phyloP scores from a whole-genome alignment of 768 basidiomycete genomes.

The Coprinopsis strossmayeri region DNA sequence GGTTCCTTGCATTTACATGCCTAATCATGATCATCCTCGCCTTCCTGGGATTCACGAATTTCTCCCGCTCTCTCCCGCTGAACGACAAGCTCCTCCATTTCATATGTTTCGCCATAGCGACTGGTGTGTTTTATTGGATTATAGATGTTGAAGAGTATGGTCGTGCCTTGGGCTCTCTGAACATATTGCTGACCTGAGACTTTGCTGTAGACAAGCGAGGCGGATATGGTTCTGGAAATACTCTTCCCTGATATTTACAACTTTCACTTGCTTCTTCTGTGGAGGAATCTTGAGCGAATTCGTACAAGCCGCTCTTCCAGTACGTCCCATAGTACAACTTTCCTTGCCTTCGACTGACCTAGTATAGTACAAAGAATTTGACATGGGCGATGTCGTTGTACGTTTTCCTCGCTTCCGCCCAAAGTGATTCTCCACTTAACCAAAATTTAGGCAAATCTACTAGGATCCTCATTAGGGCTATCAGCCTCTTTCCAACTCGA shows the following conservation, averaged over 20 bases:
- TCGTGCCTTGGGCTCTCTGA: too few species aligned
- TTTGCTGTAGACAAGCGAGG: constrained; percentile 51
- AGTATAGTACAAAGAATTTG: constrained; percentile 61
- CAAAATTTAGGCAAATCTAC: constrained; percentile 62
- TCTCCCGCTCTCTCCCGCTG: constrained; percentile 55
- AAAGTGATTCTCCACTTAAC: constrained; percentile 8
- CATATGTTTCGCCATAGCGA: constrained; percentile 68
- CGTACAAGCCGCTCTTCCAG: constrained; percentile 74
- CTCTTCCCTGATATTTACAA: constrained; percentile 61
- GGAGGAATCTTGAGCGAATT: constrained; percentile 80
- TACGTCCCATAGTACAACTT: constrained; percentile 19
- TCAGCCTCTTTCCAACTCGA: constrained; percentile 63
- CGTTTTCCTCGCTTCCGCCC: constrained; percentile 7
- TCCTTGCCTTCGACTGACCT: not conserved
- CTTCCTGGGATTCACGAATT: constrained; percentile 72
- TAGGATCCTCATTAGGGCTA: constrained; percentile 68
- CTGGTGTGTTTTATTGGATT: constrained; percentile 80
- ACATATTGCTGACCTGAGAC: too few species aligned
- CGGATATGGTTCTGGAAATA: constrained; percentile 87
- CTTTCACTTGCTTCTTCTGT: constrained; percentile 66
- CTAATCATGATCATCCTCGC: constrained; percentile 65
- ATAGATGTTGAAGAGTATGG: constrained; percentile 85
- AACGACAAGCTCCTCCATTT: constrained; percentile 82
- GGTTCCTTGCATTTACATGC: constrained; percentile 73
- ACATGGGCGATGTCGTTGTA: constrained; percentile 68